Percentiles rank a stretch among this genome's conserved stretches.
Conservation (phyloP, 306 rosid genomes). For the Glycyrrhiza uralensis region DNA sequence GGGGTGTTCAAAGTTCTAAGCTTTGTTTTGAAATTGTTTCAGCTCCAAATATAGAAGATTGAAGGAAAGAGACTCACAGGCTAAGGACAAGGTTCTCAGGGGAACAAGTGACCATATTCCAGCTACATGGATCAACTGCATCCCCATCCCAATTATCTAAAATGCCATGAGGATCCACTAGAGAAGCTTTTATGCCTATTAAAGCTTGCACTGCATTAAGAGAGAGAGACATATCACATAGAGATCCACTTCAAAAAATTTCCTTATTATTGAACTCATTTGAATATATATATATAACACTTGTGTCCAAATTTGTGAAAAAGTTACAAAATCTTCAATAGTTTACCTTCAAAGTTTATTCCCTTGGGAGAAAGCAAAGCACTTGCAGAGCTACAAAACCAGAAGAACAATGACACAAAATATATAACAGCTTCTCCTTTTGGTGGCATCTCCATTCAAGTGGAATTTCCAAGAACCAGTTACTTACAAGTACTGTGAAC, state of each 20-base stretch:
- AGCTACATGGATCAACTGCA: conserved; percentile 98
- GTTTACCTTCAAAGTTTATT: conserved; percentile 87
- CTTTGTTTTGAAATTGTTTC: conserved; percentile 34
- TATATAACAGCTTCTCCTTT: conserved; percentile 44
- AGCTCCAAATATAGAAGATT: conserved; percentile 25
- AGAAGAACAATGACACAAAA: conserved; percentile 45
- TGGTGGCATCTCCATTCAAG: conserved; percentile 44
- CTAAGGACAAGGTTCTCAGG: conserved; percentile 70
- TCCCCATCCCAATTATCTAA: conserved; percentile 88
- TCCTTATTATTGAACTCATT: neutral
- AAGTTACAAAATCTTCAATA: neutral
- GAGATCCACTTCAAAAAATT: conserved; percentile 30
- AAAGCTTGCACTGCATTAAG: conserved; percentile 77
- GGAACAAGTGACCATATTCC: conserved; percentile 98
- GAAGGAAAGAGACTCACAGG: conserved; percentile 55
- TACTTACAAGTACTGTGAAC: conserved; percentile 12
- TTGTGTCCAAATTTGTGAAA: neutral
- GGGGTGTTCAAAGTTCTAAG: conserved; percentile 21
- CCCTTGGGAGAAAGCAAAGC: conserved; percentile 90
- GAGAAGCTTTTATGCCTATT: conserved; percentile 64
- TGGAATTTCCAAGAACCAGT: conserved; percentile 33
- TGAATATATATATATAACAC: neutral
- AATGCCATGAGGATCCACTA: conserved; percentile 89
- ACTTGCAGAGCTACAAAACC: conserved; percentile 50
- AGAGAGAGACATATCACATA: too few relatives aligned